Conservation (phyloP, 108 stramenopile genomes). For the Skeletonema grethae region DNA sequence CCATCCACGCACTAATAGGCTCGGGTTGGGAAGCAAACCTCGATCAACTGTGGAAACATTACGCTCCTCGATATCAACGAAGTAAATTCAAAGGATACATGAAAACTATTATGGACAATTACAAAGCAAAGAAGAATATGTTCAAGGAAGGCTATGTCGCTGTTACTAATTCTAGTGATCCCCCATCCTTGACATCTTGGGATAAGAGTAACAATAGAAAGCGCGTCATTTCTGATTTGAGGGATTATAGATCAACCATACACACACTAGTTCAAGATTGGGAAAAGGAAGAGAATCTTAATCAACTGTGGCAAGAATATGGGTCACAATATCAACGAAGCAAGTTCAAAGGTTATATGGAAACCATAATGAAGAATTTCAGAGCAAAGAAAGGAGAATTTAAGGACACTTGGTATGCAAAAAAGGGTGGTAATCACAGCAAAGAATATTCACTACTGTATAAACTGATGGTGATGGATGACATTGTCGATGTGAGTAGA, state of each 20-base stretch:
- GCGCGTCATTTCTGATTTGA: background rate
- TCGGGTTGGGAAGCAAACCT: no score
- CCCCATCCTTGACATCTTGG: background rate
- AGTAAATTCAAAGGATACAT: no score
- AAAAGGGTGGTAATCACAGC: no score
- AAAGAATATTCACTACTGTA: no score
- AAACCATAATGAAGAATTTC: background rate
- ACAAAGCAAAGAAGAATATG: no score
- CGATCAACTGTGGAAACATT: no score
- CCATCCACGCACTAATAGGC: no score
- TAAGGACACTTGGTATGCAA: background rate
- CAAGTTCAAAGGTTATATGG: background rate
- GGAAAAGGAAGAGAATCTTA: background rate
- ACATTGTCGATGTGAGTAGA: no score
- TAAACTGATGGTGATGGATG: no score
- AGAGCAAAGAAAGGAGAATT: background rate
- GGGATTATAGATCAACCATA: background rate
- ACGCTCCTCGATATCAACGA: no score
- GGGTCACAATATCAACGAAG: background rate
- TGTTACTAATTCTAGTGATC: background rate
- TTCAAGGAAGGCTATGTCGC: background rate
- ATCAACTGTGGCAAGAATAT: background rate
- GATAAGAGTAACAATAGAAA: background rate
- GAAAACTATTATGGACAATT: no score
- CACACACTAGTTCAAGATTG: background rate